Evolutionary conservation across 768 basidiomycete species (phyloP).

Genomic region (Gautieria morchelliformis): DNA sequence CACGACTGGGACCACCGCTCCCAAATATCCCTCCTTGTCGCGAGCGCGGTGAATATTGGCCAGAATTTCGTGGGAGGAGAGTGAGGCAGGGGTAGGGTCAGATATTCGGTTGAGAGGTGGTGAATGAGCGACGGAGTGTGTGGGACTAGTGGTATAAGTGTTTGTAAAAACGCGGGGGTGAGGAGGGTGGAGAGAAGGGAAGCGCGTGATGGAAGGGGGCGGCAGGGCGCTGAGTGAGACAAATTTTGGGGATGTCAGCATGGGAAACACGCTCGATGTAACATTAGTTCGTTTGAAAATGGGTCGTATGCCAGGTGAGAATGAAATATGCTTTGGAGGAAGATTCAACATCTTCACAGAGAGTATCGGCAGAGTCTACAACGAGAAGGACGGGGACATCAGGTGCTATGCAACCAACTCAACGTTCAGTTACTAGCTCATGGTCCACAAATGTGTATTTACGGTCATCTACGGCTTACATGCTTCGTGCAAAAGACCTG

Average conservation of each 20-base stretch:
- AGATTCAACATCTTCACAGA: constrained; percentile 50
- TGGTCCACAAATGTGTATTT: constrained; percentile 6
- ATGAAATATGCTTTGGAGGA: constrained; percentile 41
- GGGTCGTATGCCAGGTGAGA: constrained; percentile 36
- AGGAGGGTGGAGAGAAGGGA: constrained; percentile 45
- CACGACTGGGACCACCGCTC: too few relatives aligned
- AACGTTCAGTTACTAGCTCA: neutral
- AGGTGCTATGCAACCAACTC: constrained; percentile 18
- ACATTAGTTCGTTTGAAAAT: constrained; percentile 42
- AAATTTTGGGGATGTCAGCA: neutral
- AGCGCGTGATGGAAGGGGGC: constrained; percentile 43
- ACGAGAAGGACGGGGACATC: constrained; percentile 47
- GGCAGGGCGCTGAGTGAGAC: constrained; percentile 36
- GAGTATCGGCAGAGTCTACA: constrained; percentile 65
- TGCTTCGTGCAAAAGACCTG: constrained; percentile 11
- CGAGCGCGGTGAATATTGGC: constrained; percentile 63
- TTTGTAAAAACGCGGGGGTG: constrained; percentile 53
- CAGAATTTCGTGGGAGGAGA: too few relatives aligned
- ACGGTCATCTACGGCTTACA: neutral
- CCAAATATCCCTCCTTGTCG: constrained; percentile 49
- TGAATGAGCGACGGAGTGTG: constrained; percentile 82
- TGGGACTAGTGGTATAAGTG: constrained; percentile 52
- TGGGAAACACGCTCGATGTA: too few relatives aligned
- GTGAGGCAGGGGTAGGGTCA: constrained; percentile 62
- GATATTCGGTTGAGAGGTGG: constrained; percentile 57